Base-by-base conservation (phyloP, 345 rosid species). In the Corymbia maculata region DNA sequence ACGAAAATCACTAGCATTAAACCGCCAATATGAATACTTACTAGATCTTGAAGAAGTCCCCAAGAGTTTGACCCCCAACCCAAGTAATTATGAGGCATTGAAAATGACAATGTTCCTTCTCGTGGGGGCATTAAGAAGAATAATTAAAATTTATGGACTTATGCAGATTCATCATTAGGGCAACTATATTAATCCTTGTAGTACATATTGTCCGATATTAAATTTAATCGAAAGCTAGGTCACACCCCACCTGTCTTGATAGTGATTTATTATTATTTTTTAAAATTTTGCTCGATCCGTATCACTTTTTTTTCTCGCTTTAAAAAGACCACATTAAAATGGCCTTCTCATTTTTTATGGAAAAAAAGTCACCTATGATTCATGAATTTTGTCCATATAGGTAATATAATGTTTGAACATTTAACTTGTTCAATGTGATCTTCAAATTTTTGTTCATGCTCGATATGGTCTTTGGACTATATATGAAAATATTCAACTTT, bases 321-420 rank as follows among this genome's bases (percentile, higher is more conserved):
- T 32, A 2, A 17, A 68, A 32, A 68, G 12, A 55, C 45, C 45
- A 8, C 44, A 16, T 68, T 68, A 32, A 68, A 68, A 32, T 68
- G 22, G 79, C 44, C 45, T 68, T 32, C 0, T 36, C 44, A 16
- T 32, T 32, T 30, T n/a, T 14, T 4, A n/a, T 14, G 42, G 32
- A 30, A 12, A 61, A 3, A 61, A 61, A 36, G 12, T 9, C 8
- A 9, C 12, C 9, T 9, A 50, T 50, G 13, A 4, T 11, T 28
- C 1, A 0, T 24, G 0, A 59, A 59, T 24, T 0, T 57, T 24
- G n/a, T 1, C 30, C 1, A 0, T 24, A 59, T 59, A 4, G 9
- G 26, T 2, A 26, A 10, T 24, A 5, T 24, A 0, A 57, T 57
- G 0, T 10, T 4, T 57, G 13, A 57, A 24, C 6, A 9, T 50